Conservation (phyloP, 2,329 filamentous ascomycete genomes). For the Cladosporium oxysporum region DNA sequence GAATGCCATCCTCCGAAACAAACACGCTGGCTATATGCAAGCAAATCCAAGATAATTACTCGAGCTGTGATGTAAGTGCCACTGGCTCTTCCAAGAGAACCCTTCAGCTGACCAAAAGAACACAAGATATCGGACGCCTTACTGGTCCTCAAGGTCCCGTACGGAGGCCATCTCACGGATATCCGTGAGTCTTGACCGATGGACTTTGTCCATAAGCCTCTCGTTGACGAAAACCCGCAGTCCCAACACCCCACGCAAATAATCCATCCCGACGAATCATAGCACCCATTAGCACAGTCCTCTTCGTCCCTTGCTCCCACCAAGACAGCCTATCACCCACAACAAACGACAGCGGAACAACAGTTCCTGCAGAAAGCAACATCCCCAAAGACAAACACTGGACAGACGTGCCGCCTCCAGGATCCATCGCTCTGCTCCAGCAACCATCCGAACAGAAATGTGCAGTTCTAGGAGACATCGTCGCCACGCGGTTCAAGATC, state of each 20-base stretch:
- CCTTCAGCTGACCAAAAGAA: not conserved
- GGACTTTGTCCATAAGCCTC: not conserved
- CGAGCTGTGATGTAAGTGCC: slow-evolving; percentile 36
- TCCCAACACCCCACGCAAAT: not conserved
- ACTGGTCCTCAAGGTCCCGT: slow-evolving; percentile 66
- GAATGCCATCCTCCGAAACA: not conserved
- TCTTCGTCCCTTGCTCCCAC: slow-evolving; percentile 62
- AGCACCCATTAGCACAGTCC: slow-evolving; percentile 61
- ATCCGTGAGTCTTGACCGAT: slow-evolving; percentile 45
- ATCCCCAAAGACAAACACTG: slow-evolving; percentile 65
- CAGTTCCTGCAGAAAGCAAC: slow-evolving; percentile 42
- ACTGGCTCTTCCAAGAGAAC: not conserved
- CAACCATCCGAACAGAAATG: slow-evolving; percentile 62
- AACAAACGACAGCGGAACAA: not conserved
- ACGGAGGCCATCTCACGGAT: slow-evolving; percentile 68
- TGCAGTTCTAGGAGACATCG: slow-evolving; percentile 75
- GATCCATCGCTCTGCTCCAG: slow-evolving; percentile 65
- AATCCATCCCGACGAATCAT: slow-evolving; percentile 32
- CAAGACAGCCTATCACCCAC: slow-evolving; percentile 20
- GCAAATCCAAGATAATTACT: slow-evolving; percentile 28
- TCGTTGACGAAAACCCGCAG: not conserved
- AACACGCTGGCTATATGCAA: slow-evolving; percentile 15
- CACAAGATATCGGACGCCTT: slow-evolving; percentile 67
- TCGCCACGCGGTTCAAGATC: slow-evolving; percentile 68
- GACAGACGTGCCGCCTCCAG: slow-evolving; percentile 63